Evolutionary conservation across 805 yeast genomes (phyloP).

Genomic region (Metschnikowia similis): DNA sequence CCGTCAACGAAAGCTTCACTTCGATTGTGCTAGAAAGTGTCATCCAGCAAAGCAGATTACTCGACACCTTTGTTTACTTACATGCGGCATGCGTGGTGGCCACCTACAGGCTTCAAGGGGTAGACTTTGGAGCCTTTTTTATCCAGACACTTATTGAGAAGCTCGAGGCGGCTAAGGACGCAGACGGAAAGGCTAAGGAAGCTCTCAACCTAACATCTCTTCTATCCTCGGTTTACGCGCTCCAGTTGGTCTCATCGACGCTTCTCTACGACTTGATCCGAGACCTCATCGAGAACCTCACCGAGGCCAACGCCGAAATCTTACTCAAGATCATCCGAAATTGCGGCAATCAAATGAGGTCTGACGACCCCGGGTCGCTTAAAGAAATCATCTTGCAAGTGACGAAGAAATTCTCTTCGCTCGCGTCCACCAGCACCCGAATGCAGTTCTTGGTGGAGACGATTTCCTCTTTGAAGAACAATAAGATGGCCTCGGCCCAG

Average conservation of each 20-base stretch:
- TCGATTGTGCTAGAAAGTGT: conserved; percentile 62
- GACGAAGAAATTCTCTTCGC: conserved; percentile 31
- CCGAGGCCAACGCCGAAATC: conserved; percentile 73
- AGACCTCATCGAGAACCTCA: conserved; percentile 48
- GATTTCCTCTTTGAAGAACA: conserved; percentile 79
- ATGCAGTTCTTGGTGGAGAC: conserved; percentile 82
- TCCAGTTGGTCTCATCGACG: conserved; percentile 70
- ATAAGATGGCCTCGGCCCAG: conserved; percentile 57
- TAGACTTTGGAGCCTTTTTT: conserved; percentile 84
- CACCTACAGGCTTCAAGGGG: conserved; percentile 73
- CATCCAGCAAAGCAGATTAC: conserved; percentile 54
- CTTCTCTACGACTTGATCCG: conserved; percentile 74
- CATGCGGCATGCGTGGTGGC: conserved; percentile 78
- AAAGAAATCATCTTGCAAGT: conserved; percentile 68
- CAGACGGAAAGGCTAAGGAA: conserved; percentile 35
- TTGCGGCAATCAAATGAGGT: conserved; percentile 79
- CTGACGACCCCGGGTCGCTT: conserved; percentile 84
- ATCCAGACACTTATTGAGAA: conserved; percentile 76
- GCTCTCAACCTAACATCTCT: conserved; percentile 68
- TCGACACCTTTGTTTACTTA: conserved; percentile 74
- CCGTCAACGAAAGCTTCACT: conserved; percentile 70
- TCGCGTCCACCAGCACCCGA: conserved; percentile 48
- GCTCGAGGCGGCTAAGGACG: conserved; percentile 44
- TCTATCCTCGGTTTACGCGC: conserved; percentile 69
- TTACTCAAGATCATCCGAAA: conserved; percentile 66